phyloP scores from a whole-genome alignment of 495 filamentous ascomycete species.

The Pseudoneurospora amorphoporcata region DNA sequence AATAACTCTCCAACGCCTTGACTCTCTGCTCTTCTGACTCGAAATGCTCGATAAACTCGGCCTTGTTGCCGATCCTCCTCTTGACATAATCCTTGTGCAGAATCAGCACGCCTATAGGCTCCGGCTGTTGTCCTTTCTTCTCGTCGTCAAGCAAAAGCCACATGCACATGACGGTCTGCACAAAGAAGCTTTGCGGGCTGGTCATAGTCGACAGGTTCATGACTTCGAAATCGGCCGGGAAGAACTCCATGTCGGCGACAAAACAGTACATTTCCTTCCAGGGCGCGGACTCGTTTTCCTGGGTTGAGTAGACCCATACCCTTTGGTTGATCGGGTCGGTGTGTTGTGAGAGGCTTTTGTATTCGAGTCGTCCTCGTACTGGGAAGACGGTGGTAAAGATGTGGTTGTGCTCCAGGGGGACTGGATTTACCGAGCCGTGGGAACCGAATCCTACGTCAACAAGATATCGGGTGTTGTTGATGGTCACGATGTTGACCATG shows the following conservation, averaged over 20 bases:
- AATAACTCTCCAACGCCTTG: constrained; percentile 42
- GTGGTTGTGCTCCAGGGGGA: constrained; percentile 16
- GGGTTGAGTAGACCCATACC: constrained; percentile 35
- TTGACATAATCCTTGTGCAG: constrained; percentile 50
- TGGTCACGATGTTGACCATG: constrained; percentile 57
- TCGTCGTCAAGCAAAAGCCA: constrained; percentile 30
- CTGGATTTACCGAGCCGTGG: constrained; percentile 22
- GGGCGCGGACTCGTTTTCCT: constrained; percentile 4
- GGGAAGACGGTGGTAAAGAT: constrained; percentile 7
- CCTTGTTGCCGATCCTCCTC: constrained; percentile 39
- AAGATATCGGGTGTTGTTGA: constrained; percentile 41
- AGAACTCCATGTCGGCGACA: constrained; percentile 29
- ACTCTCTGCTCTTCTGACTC: constrained; percentile 42
- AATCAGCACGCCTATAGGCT: constrained; percentile 30
- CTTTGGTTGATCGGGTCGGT: constrained; percentile 17
- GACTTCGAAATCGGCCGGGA: constrained; percentile 39
- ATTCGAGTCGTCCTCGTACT: constrained; percentile 9
- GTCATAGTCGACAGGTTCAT: constrained; percentile 48
- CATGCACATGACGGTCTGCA: constrained; percentile 29
- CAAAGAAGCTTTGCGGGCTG: constrained; percentile 29
- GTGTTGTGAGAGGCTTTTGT: constrained; percentile 17
- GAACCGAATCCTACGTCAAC: constrained; percentile 67
- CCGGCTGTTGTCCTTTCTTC: not conserved
- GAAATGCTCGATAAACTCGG: constrained; percentile 36
- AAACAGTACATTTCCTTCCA: constrained; percentile 36